These are phyloP conservation scores for Eragrostis tef DNA, from an alignment of 202 grass and related monocot species.

Conservation along the genomic window DNA sequence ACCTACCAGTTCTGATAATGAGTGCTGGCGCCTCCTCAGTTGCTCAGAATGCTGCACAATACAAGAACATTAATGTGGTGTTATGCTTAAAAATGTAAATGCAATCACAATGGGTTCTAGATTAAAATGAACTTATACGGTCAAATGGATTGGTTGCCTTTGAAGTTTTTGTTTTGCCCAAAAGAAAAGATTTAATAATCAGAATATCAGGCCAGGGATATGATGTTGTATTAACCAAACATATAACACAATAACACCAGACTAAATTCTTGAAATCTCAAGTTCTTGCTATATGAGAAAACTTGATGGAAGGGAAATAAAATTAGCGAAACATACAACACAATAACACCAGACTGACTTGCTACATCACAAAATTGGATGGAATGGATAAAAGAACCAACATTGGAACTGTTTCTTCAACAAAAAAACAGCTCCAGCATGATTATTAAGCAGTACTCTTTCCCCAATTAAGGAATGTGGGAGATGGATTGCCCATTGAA, in stretches of 20 bases:
- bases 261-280: not conserved
- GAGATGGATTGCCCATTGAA: too few species aligned
- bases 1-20: slow-evolving; percentile 55
- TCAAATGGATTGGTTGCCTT: not conserved
- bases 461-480: too few species aligned
- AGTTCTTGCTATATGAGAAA: not conserved
- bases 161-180: not conserved
- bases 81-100: not conserved
- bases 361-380: not conserved
- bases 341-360: not conserved
- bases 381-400: not conserved
- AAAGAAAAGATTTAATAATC: not conserved
- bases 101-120: not conserved
- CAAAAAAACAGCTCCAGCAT: not conserved
- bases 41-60: slow-evolving; percentile 59
- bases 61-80: not conserved
- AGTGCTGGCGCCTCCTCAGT: slow-evolving; percentile 56
- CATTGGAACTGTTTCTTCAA: not conserved
- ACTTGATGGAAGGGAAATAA: not conserved
- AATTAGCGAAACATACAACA: not conserved
- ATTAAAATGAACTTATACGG: not conserved
- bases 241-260: not conserved
- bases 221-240: not conserved
- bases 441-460: not conserved
- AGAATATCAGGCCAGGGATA: not conserved